Percentiles rank a stretch among this genome's conserved stretches.
Evolutionary conservation across 2,329 filamentous ascomycete genomes (phyloP).

Genomic region (Pseudogymnoascus sp.): DNA sequence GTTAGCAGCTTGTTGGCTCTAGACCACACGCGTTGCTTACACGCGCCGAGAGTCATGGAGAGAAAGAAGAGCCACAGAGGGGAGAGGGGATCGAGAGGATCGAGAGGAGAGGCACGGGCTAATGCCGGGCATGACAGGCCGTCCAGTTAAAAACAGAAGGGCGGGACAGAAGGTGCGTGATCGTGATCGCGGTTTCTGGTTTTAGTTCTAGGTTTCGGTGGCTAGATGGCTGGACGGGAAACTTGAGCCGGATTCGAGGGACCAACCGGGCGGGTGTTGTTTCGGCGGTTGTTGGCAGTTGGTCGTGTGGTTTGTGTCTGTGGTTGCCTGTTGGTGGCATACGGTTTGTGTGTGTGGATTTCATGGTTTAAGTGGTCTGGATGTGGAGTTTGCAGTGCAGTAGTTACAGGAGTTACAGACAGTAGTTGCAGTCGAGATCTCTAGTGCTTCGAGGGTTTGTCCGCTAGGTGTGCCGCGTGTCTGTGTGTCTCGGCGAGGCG

Average conservation of each 20-base stretch:
- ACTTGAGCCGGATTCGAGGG: neutral
- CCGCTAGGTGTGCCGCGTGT: neutral
- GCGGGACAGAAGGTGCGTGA: neutral
- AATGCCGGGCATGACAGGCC: neutral
- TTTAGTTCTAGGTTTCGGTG: too few relatives aligned
- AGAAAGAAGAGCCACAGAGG: neutral
- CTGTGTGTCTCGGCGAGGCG: conserved; percentile 1
- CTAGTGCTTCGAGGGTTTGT: neutral
- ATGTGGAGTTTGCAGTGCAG: neutral
- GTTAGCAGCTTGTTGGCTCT: neutral
- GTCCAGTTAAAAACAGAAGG: neutral
- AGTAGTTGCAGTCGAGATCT: neutral
- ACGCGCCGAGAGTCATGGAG: neutral
- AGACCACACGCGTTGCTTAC: neutral
- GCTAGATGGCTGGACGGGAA: neutral
- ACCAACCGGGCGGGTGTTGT: neutral
- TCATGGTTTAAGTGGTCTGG: neutral
- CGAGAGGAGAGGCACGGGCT: neutral
- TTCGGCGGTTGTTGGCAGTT: neutral
- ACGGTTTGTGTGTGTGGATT: neutral
- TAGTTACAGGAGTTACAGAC: neutral
- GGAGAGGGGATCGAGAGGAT: neutral
- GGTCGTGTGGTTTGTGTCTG: neutral
- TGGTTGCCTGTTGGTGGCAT: neutral
- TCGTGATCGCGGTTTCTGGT: neutral